Conservation (phyloP, 495 filamentous ascomycete genomes). For the Lophiostoma macrostomum region DNA sequence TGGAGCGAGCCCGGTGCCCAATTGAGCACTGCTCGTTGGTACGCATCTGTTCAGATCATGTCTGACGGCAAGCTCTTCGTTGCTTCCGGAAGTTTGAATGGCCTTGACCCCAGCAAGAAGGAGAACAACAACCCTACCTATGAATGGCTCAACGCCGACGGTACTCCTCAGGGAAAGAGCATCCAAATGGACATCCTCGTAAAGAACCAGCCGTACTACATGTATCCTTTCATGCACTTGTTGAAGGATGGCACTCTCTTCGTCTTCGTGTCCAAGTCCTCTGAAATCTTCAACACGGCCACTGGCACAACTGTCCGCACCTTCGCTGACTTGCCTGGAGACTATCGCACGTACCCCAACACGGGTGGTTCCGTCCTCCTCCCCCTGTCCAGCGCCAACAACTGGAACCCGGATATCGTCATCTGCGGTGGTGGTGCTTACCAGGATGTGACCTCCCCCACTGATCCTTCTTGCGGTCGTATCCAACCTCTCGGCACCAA, state of each 20-base stretch:
- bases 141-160: constrained; percentile 52
- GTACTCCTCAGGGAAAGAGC: constrained; percentile 45
- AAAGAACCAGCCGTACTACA: constrained; percentile 62
- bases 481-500: constrained; percentile 52
- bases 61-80: constrained; percentile 57
- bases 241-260: constrained; percentile 56
- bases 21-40: constrained; percentile 56
- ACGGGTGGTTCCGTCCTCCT: constrained; percentile 60
- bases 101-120: constrained; percentile 53
- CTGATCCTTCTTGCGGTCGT: constrained; percentile 58
- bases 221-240: constrained; percentile 64
- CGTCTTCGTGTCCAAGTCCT: constrained; percentile 54
- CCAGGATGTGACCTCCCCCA: constrained; percentile 59
- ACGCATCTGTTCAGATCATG: constrained; percentile 58
- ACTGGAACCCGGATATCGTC: constrained; percentile 54
- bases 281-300: constrained; percentile 54
- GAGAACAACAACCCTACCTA: constrained; percentile 65
- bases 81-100: constrained; percentile 60
- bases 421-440: constrained; percentile 64
- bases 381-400: constrained; percentile 51
- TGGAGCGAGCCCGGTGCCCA: constrained; percentile 60
- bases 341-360: constrained; percentile 63
- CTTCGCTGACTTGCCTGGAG: constrained; percentile 56
- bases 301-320: constrained; percentile 43
- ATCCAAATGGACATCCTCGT: constrained; percentile 51